Evolutionary conservation across 192 early-diverging fungal genomes (phyloP).

Genomic region (Phycomyces blakesleeanus): DNA sequence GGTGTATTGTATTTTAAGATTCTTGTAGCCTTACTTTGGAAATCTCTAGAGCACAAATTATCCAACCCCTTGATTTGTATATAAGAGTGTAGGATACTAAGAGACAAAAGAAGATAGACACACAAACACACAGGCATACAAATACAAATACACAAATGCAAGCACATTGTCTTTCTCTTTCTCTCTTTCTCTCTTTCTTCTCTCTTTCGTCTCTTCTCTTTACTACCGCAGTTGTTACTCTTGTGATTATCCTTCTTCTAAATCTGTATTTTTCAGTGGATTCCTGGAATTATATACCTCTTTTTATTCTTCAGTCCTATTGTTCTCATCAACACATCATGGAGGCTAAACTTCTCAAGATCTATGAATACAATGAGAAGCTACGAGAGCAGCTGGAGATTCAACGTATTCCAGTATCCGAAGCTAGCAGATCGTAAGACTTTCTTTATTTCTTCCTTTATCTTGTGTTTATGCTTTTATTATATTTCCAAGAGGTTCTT

Average conservation of each 20-base stretch:
- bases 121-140: too few relatives aligned
- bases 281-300: neutral
- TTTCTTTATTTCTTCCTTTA: too few relatives aligned
- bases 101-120: neutral
- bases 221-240: too few relatives aligned
- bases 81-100: neutral
- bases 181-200: constrained; percentile 1
- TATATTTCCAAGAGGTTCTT: neutral
- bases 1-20: too few relatives aligned
- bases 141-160: too few relatives aligned
- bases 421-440: constrained; percentile 55
- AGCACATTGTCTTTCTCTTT: neutral
- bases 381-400: constrained; percentile 76
- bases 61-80: too few relatives aligned
- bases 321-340: constrained; percentile 29
- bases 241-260: too few relatives aligned
- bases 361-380: constrained; percentile 71
- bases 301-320: neutral
- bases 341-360: constrained; percentile 68
- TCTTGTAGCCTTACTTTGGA: too few relatives aligned
- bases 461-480: neutral
- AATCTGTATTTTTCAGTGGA: too few relatives aligned
- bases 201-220: neutral
- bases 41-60: too few relatives aligned
- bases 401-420: constrained; percentile 70